Evolutionary conservation across 2,329 filamentous ascomycete genomes (phyloP), one percentile per base, ranked within the genome.

Genomic region (Fusarium irregulare): DNA sequence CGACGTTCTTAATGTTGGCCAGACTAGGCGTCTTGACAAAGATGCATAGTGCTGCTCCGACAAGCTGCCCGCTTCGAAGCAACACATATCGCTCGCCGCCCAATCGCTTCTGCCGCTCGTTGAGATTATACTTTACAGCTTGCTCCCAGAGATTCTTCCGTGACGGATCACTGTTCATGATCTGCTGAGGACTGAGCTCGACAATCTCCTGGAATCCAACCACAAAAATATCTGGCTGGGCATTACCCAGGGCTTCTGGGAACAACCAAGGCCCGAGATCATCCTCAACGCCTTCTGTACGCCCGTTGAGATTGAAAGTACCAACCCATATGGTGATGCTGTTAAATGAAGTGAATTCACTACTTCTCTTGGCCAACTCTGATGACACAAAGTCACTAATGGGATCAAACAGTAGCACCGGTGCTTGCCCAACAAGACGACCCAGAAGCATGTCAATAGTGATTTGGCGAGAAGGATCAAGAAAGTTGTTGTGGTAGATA

Each of bases 181-280:
- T 98, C 76, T 99, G 96, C 78, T 98, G 95, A 18, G 97, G 96
- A 74, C 93, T 98, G 48, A 99, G 84, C 76, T 97, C 93, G n/a
- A 99, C 96, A 68, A 99, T 98, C 80, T 99, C 96, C 77, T 99
- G 96, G 75, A 99, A 98, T 0, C 93, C 96, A 18, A 98, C 91
- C 10, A 92, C 94, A 54, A 97, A 90, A 40, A 99, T 92, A 62
- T 95, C 92, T 8, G 96, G 94, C 65, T 92, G 89, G 48, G 88
- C 84, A 6, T 88, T 79, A 7, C 88, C 86, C 12, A 86, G 54
- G 2, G 76, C 69, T 6, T 86, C 81, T 1, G 93, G 92, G 76
- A 92, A 94, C 6, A 99, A 83, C 96, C 96, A 99, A 3, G 91
- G 85, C 1, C 92, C 91, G 14, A 99, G 84, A 76, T 98, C 94